These are phyloP conservation scores for Mesostigma viride DNA, from an alignment of 139 green algal species.

Conservation along the genomic window DNA sequence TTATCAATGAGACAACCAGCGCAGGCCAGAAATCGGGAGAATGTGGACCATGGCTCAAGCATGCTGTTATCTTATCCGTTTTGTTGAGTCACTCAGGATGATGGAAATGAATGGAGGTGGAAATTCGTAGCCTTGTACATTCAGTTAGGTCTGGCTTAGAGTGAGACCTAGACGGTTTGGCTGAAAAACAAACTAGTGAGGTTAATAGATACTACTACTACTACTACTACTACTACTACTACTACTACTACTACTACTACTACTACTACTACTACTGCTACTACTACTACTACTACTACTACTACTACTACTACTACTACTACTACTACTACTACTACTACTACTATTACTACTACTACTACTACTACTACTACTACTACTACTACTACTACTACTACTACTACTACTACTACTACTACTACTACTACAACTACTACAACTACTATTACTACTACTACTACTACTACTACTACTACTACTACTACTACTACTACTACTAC, in stretches of 20 bases:
- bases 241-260: slow-evolving; percentile 4
- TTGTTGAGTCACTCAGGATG: too few species aligned
- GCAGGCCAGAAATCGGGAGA: too few species aligned
- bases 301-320: slow-evolving; percentile 4
- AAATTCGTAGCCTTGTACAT: too few species aligned
- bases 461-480: neutral
- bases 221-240: slow-evolving; percentile 4
- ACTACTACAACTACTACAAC: slow-evolving; percentile 3
- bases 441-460: slow-evolving; percentile 1
- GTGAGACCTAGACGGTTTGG: too few species aligned
- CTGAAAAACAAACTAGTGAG: too few species aligned
- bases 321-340: slow-evolving; percentile 1
- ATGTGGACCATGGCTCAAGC: too few species aligned
- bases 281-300: slow-evolving; percentile 1
- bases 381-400: slow-evolving; percentile 4
- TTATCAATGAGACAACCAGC: too few species aligned
- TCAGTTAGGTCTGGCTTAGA: too few species aligned
- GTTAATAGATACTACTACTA: slow-evolving; percentile 4
- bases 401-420: slow-evolving; percentile 2
- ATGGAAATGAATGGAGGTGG: too few species aligned
- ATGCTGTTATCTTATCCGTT: too few species aligned
- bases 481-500: too few species aligned
- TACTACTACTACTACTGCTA: slow-evolving; percentile 2
- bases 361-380: slow-evolving; percentile 4
- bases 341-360: slow-evolving; percentile 2